phyloP scores from a whole-genome alignment of 148 eudicot genomes.

The Vaccinium vitisidaea region DNA sequence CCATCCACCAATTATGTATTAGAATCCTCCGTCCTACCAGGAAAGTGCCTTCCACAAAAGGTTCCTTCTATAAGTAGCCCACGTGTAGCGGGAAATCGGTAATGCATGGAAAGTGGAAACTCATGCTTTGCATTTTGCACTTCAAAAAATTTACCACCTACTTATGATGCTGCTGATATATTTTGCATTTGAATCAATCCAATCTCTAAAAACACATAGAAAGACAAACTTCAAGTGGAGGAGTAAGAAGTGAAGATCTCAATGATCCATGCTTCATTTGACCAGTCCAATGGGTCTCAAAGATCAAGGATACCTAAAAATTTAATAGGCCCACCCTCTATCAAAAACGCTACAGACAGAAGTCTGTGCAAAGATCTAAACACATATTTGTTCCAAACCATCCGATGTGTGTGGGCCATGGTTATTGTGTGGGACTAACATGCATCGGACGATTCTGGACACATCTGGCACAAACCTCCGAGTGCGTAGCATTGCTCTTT shows the following conservation, averaged over 20 bases:
- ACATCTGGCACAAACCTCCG: no score
- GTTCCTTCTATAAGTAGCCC: neutral
- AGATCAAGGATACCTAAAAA: no score
- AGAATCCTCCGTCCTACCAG: neutral
- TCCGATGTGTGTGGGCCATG: no score
- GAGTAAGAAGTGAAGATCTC: neutral
- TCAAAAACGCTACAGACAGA: no score
- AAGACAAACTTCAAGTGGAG: neutral
- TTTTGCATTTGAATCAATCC: neutral
- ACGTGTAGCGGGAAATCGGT: neutral
- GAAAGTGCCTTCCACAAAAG: neutral
- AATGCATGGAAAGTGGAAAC: neutral
- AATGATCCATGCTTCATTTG: neutral
- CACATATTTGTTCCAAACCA: no score
- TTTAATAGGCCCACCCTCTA: no score
- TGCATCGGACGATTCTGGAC: no score
- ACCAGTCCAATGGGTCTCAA: no score
- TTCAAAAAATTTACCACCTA: neutral
- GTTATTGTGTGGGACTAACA: no score
- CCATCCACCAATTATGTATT: neutral
- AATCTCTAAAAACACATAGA: no score
- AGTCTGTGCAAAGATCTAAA: no score
- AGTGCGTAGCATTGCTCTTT: no score
- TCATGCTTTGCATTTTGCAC: neutral
- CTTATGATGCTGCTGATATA: neutral